Evolutionary conservation across 495 filamentous ascomycete genomes (phyloP), one percentile per base, ranked within the genome.

Genomic region (Echria macrotheca): DNA sequence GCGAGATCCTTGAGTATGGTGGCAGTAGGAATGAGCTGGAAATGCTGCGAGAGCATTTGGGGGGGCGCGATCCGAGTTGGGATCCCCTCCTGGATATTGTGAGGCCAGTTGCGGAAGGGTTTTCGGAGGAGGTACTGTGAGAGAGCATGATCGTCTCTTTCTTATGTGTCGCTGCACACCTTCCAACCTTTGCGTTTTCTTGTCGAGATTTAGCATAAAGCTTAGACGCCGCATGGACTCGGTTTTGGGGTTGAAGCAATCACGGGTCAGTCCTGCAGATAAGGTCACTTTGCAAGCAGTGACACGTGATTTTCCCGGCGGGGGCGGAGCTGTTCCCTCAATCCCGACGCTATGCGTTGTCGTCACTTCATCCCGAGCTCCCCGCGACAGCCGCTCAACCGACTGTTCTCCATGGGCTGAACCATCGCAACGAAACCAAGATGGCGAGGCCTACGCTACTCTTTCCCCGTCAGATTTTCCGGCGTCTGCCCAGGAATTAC

Each of bases 381-480:
- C 10, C 25, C 5, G 28, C 28, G 17, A 9, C 10, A 11, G 28
- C 28, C 28, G 15, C 17, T n/a, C 32, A 19, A 4, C 19, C 11
- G 17, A 23, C 17, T 14, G 35, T 29, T 28, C 23, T 47, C 21
- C 35, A 58, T 54, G 55, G 48, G 24, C 35, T 55, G 39, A 58
- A 35, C 52, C n/a, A n/a, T n/a, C n/a, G n/a, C n/a, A 49, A 22
- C 26, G 43, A 33, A 48, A 37, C 44, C 29, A 47, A 44, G 35
- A 60, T 60, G 57, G 52, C 57, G 47, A 52, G 55, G 52, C 47
- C 48, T 26, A 32, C 56, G 39, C 42, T 60, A 44, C 39, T 51
- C 57, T n/a, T n/a, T n/a, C 10, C 55, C n/a, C 57, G 49, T 21
- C 24, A 18, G 1, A 22, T 57, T 15, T 39, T 41, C 33, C 43